A percentile compares a stretch with the other conserved stretches of the same genome.
phyloP scores from a whole-genome alignment of 2,329 filamentous ascomycete species.

The Xylaria sp. region DNA sequence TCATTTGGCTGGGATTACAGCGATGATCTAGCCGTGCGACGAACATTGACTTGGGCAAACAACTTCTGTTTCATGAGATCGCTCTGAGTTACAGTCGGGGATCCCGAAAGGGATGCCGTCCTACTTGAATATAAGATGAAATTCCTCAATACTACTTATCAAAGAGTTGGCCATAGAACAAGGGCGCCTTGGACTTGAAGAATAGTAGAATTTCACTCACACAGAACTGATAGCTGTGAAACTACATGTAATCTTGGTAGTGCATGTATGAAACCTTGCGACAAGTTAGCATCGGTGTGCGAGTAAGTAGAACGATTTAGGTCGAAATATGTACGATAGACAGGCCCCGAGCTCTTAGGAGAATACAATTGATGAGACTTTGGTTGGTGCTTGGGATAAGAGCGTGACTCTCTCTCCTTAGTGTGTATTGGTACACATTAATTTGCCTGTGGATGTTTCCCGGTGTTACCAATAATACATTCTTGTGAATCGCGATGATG shows the following conservation, averaged over 20 bases:
- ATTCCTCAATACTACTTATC: neutral
- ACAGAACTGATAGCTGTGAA: neutral
- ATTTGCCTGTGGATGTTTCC: neutral
- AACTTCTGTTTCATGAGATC: neutral
- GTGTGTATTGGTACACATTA: neutral
- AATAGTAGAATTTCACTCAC: neutral
- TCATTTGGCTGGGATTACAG: slow-evolving; percentile 9
- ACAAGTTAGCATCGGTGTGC: neutral
- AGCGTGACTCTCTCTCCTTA: neutral
- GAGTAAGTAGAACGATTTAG: neutral
- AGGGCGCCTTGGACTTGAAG: neutral
- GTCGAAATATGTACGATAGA: neutral
- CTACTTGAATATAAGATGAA: neutral
- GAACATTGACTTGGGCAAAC: neutral
- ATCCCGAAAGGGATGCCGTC: neutral
- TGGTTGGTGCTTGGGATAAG: neutral
- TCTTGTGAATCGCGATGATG: neutral
- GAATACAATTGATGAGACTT: neutral
- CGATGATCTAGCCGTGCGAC: slow-evolving; percentile 8
- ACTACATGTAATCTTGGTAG: neutral
- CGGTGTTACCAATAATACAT: neutral
- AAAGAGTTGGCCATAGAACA: neutral
- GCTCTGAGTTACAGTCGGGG: neutral
- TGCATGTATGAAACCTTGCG: neutral
- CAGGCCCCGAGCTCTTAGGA: neutral